These are phyloP conservation scores for Chaetomiaceae sp. DNA, from an alignment of 2,329 filamentous ascomycete genomes.

Conservation along the genomic window DNA sequence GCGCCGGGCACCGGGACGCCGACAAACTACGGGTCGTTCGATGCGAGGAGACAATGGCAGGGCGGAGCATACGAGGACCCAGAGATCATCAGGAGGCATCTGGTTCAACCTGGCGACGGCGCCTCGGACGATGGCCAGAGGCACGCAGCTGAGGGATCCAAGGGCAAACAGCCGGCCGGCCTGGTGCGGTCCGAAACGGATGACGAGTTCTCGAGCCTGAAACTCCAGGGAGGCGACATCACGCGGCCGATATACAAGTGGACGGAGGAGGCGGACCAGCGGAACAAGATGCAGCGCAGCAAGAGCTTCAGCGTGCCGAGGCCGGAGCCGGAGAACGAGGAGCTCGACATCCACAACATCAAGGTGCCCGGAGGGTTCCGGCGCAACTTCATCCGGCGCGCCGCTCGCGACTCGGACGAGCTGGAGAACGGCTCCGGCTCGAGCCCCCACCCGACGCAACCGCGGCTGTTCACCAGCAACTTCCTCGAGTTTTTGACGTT, in stretches of 20 bases:
- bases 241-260: conserved; percentile 94
- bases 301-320: conserved; percentile 79
- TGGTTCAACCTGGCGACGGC: conserved; percentile 62
- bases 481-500: conserved; percentile 94
- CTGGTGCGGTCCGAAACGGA: conserved; percentile 23
- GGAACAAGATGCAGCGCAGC: conserved; percentile 63
- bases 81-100: conserved; percentile 83
- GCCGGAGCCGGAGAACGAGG: conserved; percentile 71
- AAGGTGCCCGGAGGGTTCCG: conserved; percentile 91
- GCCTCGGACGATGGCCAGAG: conserved; percentile 40
- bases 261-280: conserved; percentile 79
- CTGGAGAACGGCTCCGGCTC: conserved; percentile 34
- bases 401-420: conserved; percentile 55
- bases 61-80: conserved; percentile 69
- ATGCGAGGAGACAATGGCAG: conserved; percentile 54
- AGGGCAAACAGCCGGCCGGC: conserved; percentile 49
- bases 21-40: conserved; percentile 81
- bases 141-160: conserved; percentile 35
- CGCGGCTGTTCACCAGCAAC: conserved; percentile 75
- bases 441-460: conserved; percentile 38
- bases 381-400: conserved; percentile 77
- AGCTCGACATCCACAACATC: conserved; percentile 81
- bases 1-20: conserved; percentile 47
- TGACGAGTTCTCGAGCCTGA: conserved; percentile 83
- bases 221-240: conserved; percentile 88